A percentile compares a stretch with the other conserved stretches of the same genome.
Evolutionary conservation across 2,329 filamentous ascomycete species (phyloP).

Genomic region (Pochonia chlamydosporia): DNA sequence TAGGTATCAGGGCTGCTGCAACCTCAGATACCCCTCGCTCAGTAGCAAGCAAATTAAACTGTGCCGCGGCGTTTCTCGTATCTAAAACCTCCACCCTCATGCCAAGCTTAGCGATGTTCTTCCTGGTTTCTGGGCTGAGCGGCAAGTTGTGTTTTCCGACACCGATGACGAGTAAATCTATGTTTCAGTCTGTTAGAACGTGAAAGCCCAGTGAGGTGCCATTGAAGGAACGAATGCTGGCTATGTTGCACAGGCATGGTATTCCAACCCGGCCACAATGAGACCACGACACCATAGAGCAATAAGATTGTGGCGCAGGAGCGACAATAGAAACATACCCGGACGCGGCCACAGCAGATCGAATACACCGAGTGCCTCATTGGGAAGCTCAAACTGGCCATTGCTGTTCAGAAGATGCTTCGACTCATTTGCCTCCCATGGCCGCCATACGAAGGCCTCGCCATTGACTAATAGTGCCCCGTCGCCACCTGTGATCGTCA

Average conservation of each 20-base stretch:
- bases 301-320: no score
- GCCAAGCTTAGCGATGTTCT: constrained; percentile 68
- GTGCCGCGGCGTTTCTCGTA: constrained; percentile 86
- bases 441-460: constrained; percentile 83
- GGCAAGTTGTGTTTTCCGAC: constrained; percentile 71
- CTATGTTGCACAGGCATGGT: no score
- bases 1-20: constrained; percentile 79
- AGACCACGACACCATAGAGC: no score
- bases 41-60: constrained; percentile 93
- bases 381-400: constrained; percentile 73
- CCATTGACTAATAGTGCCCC: constrained; percentile 78
- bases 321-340: constrained; percentile 52
- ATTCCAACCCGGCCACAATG: no score
- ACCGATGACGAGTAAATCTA: constrained; percentile 86
- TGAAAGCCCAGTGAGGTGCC: not conserved
- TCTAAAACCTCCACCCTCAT: constrained; percentile 85
- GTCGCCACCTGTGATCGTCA: constrained; percentile 60
- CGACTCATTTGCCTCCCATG: constrained; percentile 56
- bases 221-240: no score
- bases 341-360: constrained; percentile 81
- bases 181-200: not conserved
- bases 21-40: constrained; percentile 82
- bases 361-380: constrained; percentile 68
- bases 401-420: constrained; percentile 62
- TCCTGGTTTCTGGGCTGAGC: constrained; percentile 67